Percentiles rank a stretch among this genome's conserved stretches.
Conservation (phyloP, 257 asterid genomes). For the Solanum piurae region DNA sequence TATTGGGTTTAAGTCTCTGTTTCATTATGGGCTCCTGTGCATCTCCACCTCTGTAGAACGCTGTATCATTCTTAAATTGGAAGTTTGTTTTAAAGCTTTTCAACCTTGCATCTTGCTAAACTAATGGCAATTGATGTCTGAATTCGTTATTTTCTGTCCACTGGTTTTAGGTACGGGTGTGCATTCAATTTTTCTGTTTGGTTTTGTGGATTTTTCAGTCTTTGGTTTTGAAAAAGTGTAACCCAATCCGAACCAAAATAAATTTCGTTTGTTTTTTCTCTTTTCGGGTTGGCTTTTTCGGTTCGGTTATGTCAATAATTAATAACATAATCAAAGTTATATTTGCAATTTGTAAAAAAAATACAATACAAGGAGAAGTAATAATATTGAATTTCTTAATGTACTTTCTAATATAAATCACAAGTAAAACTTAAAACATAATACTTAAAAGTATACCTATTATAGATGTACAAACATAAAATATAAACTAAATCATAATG, state of each 20-base stretch:
- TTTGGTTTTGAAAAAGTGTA: not conserved
- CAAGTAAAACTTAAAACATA: no score
- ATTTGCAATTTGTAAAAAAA: not conserved
- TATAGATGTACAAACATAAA: no score
- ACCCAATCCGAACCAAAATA: not conserved
- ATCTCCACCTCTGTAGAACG: not conserved
- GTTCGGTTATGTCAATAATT: not conserved
- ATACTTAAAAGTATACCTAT: no score
- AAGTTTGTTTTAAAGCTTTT: not conserved
- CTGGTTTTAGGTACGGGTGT: not conserved
- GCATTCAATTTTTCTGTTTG: not conserved
- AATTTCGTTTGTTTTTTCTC: not conserved
- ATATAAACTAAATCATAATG: no score
- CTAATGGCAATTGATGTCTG: not conserved
- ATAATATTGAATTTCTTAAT: no score
- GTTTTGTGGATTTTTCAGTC: not conserved
- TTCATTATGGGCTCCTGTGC: not conserved
- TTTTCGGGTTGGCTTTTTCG: not conserved
- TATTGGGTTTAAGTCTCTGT: not conserved
- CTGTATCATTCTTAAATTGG: not conserved
- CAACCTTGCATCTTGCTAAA: not conserved
- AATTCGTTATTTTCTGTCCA: not conserved
- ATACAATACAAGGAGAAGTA: no score
- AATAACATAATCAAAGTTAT: not conserved
- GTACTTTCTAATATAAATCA: no score